Evolutionary conservation across 2,329 filamentous ascomycete genomes (phyloP), one percentile per base, ranked within the genome.

Genomic region (Exophiala xenobiotica): DNA sequence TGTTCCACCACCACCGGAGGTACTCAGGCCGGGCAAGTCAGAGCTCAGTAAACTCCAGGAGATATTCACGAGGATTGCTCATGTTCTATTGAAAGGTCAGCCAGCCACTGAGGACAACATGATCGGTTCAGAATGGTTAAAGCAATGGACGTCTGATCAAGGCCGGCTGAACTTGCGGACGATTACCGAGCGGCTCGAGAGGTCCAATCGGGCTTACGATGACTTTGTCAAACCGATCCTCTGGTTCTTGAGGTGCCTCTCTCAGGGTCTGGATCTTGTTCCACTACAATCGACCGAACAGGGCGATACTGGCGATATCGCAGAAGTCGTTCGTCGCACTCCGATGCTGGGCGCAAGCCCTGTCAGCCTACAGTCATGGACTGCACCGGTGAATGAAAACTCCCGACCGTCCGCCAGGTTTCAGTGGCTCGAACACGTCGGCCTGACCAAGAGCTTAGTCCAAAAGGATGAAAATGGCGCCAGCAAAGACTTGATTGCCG

Each of bases 191-290:
- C 81, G 91, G 38, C 77, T 99, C 6, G 78, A 77, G 1, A 75
- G 80, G 23, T 78, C 83, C 27, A 95, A 90, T 64, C 79, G 83
- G 31, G 83, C 83, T 11, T 97, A 96, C 63, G 88, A 90, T 54
- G 93, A 99, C 64, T 81, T 97, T 61, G 88, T 87, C 0, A 77
- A 81, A 38, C 91, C 90, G 3, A 79, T 90, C 8, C 77, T 90
- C 38, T 88, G 87, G 46, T 87, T 96, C 57, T 74, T 97, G 37
- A 83, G 87, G 51, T 88, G 88, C 60, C 73, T 97, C 7, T 82
- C 86, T 59, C 74, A 95, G 53, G 91, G 50, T 9, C 18, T 56
- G 14, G 48, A 79, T 76, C 47, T 66, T 62, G 9, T 62, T 56
- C 18, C 53, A 63, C 20, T 43, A 49, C 24, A 40, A 59, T 12